Percentiles rank a stretch among this genome's conserved stretches.
phyloP scores from a whole-genome alignment of 2,329 filamentous ascomycete species.

The Cladosporium velox region DNA sequence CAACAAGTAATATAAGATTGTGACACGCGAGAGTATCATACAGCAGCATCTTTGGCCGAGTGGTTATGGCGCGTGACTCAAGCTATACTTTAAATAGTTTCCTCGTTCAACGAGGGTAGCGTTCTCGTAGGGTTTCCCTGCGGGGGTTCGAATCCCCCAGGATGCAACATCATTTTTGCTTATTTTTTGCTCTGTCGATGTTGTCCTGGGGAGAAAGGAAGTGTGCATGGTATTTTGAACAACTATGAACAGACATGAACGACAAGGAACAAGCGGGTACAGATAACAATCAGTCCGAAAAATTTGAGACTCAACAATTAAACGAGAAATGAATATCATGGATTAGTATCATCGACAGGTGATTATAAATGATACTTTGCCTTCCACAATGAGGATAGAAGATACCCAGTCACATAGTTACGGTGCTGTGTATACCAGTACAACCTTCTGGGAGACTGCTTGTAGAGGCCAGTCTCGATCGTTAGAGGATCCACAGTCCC shows the following conservation, averaged over 20 bases:
- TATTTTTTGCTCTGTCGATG: not conserved
- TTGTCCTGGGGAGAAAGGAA: not conserved
- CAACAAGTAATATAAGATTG: no score
- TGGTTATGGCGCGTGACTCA: conserved; percentile 41
- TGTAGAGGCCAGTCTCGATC: no score
- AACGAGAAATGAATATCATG: no score
- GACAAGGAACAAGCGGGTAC: no score
- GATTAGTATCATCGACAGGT: no score
- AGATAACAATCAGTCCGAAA: no score
- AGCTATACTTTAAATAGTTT: conserved; percentile 26
- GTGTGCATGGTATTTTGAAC: not conserved
- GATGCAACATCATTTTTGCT: conserved; percentile 20
- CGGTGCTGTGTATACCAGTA: not conserved
- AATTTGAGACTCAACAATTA: no score
- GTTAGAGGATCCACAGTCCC: not conserved
- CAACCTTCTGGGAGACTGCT: not conserved
- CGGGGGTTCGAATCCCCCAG: conserved; percentile 37
- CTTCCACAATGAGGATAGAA: not conserved
- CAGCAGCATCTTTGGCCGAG: conserved; percentile 19
- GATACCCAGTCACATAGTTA: not conserved
- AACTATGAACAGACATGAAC: not conserved
- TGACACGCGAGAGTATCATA: no score
- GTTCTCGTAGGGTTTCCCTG: conserved; percentile 38
- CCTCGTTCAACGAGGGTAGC: conserved; percentile 24
- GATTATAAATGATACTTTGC: not conserved